Evolutionary conservation across 2,329 filamentous ascomycete species (phyloP).

Genomic region (Pestalotiopsis sp.): DNA sequence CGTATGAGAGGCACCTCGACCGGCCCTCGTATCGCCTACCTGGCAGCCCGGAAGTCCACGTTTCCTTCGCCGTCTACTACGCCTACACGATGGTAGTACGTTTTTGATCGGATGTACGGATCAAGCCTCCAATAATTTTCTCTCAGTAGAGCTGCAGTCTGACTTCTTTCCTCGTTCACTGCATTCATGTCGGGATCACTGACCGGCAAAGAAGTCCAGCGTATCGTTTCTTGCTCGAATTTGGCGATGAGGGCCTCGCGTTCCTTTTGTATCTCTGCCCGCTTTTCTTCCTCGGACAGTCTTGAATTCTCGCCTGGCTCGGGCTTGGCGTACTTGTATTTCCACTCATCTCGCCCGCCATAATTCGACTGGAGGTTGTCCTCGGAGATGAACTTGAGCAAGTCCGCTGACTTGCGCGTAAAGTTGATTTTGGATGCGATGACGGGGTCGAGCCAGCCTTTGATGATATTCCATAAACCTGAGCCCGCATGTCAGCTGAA

Average conservation of each 20-base stretch:
- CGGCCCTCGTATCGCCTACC: background rate
- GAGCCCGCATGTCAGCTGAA: background rate
- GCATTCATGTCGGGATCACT: background rate
- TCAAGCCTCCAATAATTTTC: conserved; percentile 72
- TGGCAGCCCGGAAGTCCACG: conserved; percentile 9
- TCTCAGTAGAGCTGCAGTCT: background rate
- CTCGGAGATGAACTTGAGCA: conserved; percentile 61
- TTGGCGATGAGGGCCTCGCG: conserved; percentile 53
- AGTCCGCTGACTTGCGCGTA: conserved; percentile 62
- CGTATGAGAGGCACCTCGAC: background rate
- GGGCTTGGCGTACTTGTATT: conserved; percentile 67
- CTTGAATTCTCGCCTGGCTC: conserved; percentile 57
- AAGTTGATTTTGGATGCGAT: conserved; percentile 75
- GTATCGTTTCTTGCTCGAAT: conserved; percentile 60
- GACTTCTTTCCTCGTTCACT: background rate
- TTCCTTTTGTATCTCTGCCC: conserved; percentile 51
- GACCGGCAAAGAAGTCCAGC: conserved; percentile 53
- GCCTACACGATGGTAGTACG: conserved; percentile 64
- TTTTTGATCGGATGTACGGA: conserved; percentile 64
- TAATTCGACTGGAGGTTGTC: conserved; percentile 64
- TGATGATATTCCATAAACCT: conserved; percentile 63
- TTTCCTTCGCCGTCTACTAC: conserved; percentile 38
- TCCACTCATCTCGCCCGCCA: conserved; percentile 67
- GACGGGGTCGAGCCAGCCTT: conserved; percentile 75
- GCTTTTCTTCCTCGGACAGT: conserved; percentile 46